A percentile compares a stretch with the other conserved stretches of the same genome.
Evolutionary conservation across 2,329 filamentous ascomycete species (phyloP).

Genomic region (Curvularia sp.): DNA sequence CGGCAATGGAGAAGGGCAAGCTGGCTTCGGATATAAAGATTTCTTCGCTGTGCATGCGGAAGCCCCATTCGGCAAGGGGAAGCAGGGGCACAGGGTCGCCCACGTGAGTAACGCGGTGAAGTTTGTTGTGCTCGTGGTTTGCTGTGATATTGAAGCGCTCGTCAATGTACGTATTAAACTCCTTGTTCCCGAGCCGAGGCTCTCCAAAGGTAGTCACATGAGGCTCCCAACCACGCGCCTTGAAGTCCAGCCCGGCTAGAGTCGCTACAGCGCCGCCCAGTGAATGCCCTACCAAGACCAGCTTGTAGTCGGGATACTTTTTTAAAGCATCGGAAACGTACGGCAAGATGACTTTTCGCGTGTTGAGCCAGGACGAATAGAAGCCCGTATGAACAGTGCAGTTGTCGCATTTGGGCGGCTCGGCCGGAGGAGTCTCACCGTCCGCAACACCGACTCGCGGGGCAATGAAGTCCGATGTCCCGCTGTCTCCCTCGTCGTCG

Average conservation of each 20-base stretch:
- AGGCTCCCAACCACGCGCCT: conserved; percentile 76
- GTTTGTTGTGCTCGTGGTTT: conserved; percentile 50
- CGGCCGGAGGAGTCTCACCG: conserved; percentile 34
- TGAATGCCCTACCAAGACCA: conserved; percentile 87
- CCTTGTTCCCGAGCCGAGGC: conserved; percentile 68
- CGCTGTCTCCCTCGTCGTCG: conserved; percentile 38
- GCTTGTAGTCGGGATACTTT: conserved; percentile 71
- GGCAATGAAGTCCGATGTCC: conserved; percentile 37
- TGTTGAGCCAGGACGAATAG: conserved; percentile 80
- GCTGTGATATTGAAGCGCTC: conserved; percentile 53
- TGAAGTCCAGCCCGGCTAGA: conserved; percentile 82
- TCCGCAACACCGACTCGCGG: conserved; percentile 24
- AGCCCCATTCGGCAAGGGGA: conserved; percentile 88
- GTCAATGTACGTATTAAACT: conserved; percentile 62
- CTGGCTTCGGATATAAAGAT: conserved; percentile 78
- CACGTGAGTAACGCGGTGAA: conserved; percentile 82
- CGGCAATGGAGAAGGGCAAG: conserved; percentile 70
- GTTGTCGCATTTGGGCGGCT: conserved; percentile 71
- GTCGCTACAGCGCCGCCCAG: conserved; percentile 91
- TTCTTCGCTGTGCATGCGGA: conserved; percentile 82
- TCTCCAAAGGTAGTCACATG: conserved; percentile 91
- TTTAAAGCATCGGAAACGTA: conserved; percentile 66
- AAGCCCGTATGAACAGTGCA: conserved; percentile 96
- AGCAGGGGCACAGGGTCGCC: conserved; percentile 89
- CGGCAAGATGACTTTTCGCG: conserved; percentile 72